Percentiles rank a stretch among this genome's conserved stretches.
Conservation (phyloP, 768 basidiomycete species). For the Amanita phalloides region DNA sequence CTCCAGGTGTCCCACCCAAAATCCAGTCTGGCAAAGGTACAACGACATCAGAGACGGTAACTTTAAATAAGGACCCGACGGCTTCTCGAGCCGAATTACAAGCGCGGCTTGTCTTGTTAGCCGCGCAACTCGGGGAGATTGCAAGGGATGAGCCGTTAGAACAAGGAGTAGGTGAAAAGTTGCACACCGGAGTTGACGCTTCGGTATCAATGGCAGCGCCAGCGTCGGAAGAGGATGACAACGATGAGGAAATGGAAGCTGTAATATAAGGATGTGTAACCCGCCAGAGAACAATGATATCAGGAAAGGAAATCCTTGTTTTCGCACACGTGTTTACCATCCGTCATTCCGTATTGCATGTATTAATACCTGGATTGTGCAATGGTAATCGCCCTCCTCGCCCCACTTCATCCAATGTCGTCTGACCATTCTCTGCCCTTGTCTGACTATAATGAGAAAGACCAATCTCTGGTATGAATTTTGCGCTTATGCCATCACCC, state of each 20-base stretch:
- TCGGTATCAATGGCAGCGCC: background rate
- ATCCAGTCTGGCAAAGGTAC: background rate
- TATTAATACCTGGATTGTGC: slow-evolving; percentile 13
- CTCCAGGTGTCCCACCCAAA: background rate
- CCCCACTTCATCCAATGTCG: background rate
- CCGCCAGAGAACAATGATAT: slow-evolving; percentile 5
- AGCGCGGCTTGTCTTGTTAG: slow-evolving; percentile 61
- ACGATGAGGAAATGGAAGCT: slow-evolving; percentile 36
- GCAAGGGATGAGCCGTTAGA: slow-evolving; percentile 15
- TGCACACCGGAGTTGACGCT: background rate
- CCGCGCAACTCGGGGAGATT: slow-evolving; percentile 58
- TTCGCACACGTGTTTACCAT: slow-evolving; percentile 12
- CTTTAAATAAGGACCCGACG: background rate
- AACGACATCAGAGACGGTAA: background rate
- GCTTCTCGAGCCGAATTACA: slow-evolving; percentile 57
- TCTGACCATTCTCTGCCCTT: slow-evolving; percentile 1
- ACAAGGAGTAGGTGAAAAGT: background rate
- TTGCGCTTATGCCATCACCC: background rate
- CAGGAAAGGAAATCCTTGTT: slow-evolving; percentile 19
- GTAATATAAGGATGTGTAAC: slow-evolving; percentile 20
- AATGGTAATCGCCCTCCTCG: background rate
- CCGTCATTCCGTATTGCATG: slow-evolving; percentile 16
- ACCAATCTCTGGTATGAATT: slow-evolving; percentile 3
- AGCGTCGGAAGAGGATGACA: slow-evolving; percentile 16
- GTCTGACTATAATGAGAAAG: background rate